Conservation (phyloP, 78 protist genomes). For the Goniomonas avonlea region DNA sequence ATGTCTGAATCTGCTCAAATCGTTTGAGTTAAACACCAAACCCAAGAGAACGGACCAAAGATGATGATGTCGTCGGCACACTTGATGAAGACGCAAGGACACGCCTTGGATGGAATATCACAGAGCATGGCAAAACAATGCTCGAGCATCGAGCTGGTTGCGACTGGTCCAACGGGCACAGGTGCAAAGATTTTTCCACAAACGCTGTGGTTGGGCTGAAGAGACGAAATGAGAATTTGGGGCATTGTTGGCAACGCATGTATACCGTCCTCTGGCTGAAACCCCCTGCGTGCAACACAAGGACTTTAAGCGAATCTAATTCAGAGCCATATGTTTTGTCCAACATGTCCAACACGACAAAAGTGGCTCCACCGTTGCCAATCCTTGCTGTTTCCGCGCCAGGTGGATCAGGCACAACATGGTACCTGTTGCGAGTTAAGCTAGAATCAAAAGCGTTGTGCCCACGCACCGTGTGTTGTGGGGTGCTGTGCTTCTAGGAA, state of each 20-base stretch:
- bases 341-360: neutral
- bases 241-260: neutral
- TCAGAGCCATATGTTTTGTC: neutral
- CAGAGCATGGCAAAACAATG: slow-evolving; percentile 10
- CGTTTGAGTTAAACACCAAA: too few relatives aligned
- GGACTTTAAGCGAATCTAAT: neutral
- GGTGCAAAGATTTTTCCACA: slow-evolving; percentile 15
- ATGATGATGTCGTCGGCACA: slow-evolving; percentile 15
- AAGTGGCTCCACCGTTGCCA: slow-evolving; percentile 2
- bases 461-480: too few relatives aligned
- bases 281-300: slow-evolving; percentile 2
- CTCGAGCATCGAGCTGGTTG: slow-evolving; percentile 1
- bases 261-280: slow-evolving; percentile 5
- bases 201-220: neutral
- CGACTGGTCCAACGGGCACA: neutral
- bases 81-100: neutral
- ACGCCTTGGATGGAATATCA: neutral
- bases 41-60: too few relatives aligned
- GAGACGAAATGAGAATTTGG: neutral
- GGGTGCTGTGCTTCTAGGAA: neutral
- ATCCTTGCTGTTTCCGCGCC: slow-evolving; percentile 4
- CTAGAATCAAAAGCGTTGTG: neutral
- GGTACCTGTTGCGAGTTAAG: neutral
- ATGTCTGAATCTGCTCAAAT: too few relatives aligned
- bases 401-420: slow-evolving; percentile 7